These are phyloP conservation scores for Mycena indigotica DNA, from an alignment of 768 basidiomycete genomes.

Conservation along the genomic window DNA sequence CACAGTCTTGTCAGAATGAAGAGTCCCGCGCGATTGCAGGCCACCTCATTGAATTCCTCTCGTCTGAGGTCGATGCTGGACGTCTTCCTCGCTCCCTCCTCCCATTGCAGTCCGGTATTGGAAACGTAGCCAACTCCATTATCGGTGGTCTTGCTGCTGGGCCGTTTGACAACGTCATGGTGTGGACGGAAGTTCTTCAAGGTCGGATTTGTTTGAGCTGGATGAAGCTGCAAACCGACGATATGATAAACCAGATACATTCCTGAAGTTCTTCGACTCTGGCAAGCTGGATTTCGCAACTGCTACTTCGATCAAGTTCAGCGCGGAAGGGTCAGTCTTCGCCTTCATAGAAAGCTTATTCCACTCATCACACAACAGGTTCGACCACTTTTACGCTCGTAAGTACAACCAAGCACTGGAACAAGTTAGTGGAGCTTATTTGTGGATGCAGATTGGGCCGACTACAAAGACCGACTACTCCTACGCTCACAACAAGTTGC, in stretches of 20 bases:
- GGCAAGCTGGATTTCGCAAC: constrained; percentile 50
- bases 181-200: constrained; percentile 53
- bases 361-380: constrained; percentile 26
- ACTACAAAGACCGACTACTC: constrained; percentile 49
- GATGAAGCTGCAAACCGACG: no score
- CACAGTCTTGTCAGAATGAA: constrained; percentile 32
- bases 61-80: constrained; percentile 42
- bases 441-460: constrained; percentile 39
- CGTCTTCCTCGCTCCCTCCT: constrained; percentile 45
- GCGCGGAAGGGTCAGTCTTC: constrained; percentile 41
- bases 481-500: constrained; percentile 54
- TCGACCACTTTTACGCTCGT: constrained; percentile 52
- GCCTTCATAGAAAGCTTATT: background rate
- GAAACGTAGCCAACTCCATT: constrained; percentile 52
- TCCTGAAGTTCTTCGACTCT: constrained; percentile 49
- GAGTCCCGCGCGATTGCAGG: constrained; percentile 44
- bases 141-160: constrained; percentile 52
- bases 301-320: constrained; percentile 50
- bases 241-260: no score
- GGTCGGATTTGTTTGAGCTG: constrained; percentile 23
- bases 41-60: constrained; percentile 49
- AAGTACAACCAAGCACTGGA: background rate
- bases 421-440: background rate
- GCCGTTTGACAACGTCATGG: constrained; percentile 50
- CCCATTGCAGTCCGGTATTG: constrained; percentile 50